phyloP scores from a whole-genome alignment of 192 early-diverging fungal genomes.

The Kappamyces sp. region DNA sequence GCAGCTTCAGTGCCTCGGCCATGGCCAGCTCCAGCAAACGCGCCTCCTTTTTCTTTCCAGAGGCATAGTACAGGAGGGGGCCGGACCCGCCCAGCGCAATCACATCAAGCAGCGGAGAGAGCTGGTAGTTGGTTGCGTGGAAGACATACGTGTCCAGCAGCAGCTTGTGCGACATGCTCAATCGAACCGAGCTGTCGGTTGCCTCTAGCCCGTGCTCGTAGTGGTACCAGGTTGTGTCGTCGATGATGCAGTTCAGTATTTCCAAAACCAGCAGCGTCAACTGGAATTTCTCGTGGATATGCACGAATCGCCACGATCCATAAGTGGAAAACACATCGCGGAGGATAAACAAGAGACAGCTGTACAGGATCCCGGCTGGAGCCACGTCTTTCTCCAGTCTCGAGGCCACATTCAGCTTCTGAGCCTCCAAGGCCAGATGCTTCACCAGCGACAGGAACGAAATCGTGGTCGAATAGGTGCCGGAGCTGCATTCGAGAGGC shows the following conservation, averaged over 20 bases:
- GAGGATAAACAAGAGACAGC: constrained; percentile 34
- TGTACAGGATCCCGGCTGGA: constrained; percentile 29
- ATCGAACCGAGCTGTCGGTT: neutral
- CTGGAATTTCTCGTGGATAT: constrained; percentile 30
- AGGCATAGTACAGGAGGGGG: constrained; percentile 21
- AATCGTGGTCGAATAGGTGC: constrained; percentile 34
- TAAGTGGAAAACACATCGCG: constrained; percentile 38
- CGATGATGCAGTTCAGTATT: constrained; percentile 40
- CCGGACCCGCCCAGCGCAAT: constrained; percentile 23
- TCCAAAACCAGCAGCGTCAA: constrained; percentile 32
- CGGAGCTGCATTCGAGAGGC: constrained; percentile 31
- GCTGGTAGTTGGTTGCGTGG: constrained; percentile 28
- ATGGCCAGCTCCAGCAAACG: constrained; percentile 29
- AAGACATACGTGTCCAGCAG: constrained; percentile 25
- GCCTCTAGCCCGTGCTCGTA: neutral
- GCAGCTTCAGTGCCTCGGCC: constrained; percentile 27
- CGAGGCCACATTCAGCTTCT: constrained; percentile 12
- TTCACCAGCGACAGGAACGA: constrained; percentile 39
- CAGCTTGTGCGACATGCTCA: constrained; percentile 25
- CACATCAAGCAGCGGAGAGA: constrained; percentile 34
- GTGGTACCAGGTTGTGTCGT: constrained; percentile 27
- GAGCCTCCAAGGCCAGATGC: constrained; percentile 25
- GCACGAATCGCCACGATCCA: constrained; percentile 34
- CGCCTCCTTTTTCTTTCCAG: constrained; percentile 14
- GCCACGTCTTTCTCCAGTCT: constrained; percentile 16